These are phyloP conservation scores for Chlamydomonas asymmetrica DNA, from an alignment of 139 green algal species.

Conservation along the genomic window DNA sequence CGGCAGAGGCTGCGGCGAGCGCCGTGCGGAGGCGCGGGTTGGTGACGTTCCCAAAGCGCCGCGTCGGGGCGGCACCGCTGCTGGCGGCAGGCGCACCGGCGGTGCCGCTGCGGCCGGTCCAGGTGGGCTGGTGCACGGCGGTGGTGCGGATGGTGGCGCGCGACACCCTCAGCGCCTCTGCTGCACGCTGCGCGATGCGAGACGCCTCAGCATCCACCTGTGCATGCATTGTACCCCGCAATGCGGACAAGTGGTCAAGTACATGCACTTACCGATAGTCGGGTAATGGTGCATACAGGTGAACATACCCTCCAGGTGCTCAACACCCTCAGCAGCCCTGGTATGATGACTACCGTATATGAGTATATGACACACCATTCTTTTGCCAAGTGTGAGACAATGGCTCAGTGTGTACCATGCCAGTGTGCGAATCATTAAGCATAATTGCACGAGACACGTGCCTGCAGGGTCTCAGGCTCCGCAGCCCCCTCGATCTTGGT, in stretches of 20 bases:
- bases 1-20: not conserved
- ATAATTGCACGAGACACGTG: not conserved
- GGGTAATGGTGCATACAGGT: not conserved
- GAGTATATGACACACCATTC: not conserved
- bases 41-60: constrained; percentile 45
- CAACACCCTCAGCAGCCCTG: not conserved
- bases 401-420: not conserved
- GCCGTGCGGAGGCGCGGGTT: constrained; percentile 13
- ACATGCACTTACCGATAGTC: not conserved
- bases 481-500: constrained; percentile 76
- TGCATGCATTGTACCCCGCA: not conserved
- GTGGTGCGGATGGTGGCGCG: constrained; percentile 31
- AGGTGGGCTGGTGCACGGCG: constrained; percentile 82
- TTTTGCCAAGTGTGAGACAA: not conserved
- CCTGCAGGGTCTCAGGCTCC: constrained; percentile 50
- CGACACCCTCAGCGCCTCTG: constrained; percentile 72
- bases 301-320: not conserved
- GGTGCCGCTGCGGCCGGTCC: constrained; percentile 78
- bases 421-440: not conserved
- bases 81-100: constrained; percentile 50
- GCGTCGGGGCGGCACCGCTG: not conserved
- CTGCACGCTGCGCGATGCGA: constrained; percentile 47
- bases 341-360: not conserved
- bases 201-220: constrained; percentile 63
- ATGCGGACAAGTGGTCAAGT: not conserved